Evolutionary conservation across 768 basidiomycete genomes (phyloP).

Genomic region (Suillus plorans): DNA sequence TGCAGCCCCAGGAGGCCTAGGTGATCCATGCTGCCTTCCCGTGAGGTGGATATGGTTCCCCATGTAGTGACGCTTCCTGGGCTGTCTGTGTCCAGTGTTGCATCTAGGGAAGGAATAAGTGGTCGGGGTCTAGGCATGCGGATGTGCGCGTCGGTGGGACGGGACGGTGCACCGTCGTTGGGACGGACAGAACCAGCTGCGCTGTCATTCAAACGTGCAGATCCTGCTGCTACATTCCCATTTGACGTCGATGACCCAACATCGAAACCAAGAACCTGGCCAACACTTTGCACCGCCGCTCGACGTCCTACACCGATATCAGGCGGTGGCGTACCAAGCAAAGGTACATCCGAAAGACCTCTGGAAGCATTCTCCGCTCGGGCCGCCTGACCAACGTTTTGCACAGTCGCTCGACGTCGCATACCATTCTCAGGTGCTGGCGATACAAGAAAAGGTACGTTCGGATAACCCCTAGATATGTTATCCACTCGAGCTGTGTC

Average conservation of each 20-base stretch:
- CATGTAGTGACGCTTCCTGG: constrained; percentile 36
- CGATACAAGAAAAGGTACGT: constrained; percentile 11
- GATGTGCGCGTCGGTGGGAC: background rate
- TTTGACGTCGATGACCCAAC: constrained; percentile 10
- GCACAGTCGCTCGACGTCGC: constrained; percentile 16
- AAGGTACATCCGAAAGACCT: constrained; percentile 17
- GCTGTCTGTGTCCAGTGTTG: constrained; percentile 20
- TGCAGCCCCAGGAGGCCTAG: constrained; percentile 33
- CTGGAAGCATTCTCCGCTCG: constrained; percentile 14
- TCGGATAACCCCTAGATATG: constrained; percentile 13
- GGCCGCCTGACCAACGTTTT: constrained; percentile 14
- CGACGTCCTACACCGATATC: constrained; percentile 20
- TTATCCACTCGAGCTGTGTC: constrained; percentile 16
- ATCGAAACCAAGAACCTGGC: constrained; percentile 19
- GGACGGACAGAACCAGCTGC: constrained; percentile 1
- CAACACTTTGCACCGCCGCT: constrained; percentile 11
- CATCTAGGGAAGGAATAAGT: constrained; percentile 13
- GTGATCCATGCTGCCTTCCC: constrained; percentile 25
- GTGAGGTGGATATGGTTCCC: constrained; percentile 33
- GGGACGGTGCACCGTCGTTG: background rate
- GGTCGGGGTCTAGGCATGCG: constrained; percentile 1
- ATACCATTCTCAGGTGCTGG: constrained; percentile 13
- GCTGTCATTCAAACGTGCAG: constrained; percentile 10
- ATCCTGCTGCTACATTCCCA: constrained; percentile 12
- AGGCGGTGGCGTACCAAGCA: constrained; percentile 10